A percentile compares a stretch with the other conserved stretches of the same genome.
Conservation (phyloP, 164 flowering plant species). For the Chloranthus sessilifolius region DNA sequence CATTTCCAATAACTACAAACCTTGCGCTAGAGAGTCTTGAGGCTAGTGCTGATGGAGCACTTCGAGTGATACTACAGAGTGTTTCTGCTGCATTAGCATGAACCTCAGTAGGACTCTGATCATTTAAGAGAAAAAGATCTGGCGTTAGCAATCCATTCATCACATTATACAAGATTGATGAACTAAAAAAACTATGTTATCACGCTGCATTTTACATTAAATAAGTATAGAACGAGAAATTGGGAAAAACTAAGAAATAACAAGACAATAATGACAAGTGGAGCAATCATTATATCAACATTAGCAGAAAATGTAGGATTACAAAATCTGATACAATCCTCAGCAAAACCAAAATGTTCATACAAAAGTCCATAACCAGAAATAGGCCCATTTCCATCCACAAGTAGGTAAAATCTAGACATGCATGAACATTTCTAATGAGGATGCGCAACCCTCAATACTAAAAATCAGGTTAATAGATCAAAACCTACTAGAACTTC, state of each 20-base stretch:
- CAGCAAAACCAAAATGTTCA: too few relatives aligned
- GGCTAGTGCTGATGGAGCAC: constrained; percentile 73
- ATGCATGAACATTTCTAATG: too few relatives aligned
- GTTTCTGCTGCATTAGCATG: constrained; percentile 97
- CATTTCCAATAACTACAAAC: constrained; percentile 29
- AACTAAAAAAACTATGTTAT: constrained; percentile 7
- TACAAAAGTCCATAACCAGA: too few relatives aligned
- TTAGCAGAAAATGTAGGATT: too few relatives aligned
- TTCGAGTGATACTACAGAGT: constrained; percentile 76
- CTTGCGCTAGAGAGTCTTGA: constrained; percentile 79
- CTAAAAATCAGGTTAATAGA: too few relatives aligned
- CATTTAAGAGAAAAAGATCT: constrained; percentile 3
- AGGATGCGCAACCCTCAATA: too few relatives aligned
- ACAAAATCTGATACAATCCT: too few relatives aligned
- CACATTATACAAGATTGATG: constrained; percentile 1
- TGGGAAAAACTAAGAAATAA: background rate
- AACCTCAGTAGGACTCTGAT: constrained; percentile 83
- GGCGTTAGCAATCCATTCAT: background rate
- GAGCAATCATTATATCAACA: too few relatives aligned
- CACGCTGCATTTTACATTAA: background rate
- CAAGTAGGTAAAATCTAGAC: too few relatives aligned
- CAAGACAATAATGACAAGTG: too few relatives aligned
- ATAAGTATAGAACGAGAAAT: background rate
- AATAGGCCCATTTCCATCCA: too few relatives aligned
- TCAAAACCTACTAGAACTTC: too few relatives aligned